A percentile compares a stretch with the other conserved stretches of the same genome.
These are phyloP conservation scores for Mortierella sp. DNA, from an alignment of 371 early-diverging fungal species.

Conservation along the genomic window DNA sequence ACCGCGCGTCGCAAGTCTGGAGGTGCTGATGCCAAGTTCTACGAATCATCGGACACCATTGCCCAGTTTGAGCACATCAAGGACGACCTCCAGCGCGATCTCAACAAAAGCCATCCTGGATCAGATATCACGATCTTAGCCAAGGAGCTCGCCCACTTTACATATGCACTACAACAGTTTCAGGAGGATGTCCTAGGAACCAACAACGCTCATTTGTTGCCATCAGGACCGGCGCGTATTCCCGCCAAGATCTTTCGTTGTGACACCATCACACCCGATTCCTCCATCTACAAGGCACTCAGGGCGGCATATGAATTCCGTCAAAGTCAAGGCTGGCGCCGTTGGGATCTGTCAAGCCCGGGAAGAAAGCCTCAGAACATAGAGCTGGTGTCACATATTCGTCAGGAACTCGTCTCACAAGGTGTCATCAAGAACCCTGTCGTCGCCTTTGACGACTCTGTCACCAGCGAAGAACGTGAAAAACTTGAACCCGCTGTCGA, in stretches of 20 bases:
- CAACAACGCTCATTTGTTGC: constrained; percentile 28
- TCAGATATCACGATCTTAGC: constrained; percentile 56
- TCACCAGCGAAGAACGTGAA: constrained; percentile 56
- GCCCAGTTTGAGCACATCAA: constrained; percentile 59
- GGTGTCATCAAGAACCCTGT: constrained; percentile 56
- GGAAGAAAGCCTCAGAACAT: constrained; percentile 56
- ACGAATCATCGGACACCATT: constrained; percentile 56
- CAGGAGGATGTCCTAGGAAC: constrained; percentile 71
- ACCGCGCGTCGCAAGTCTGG: constrained; percentile 48
- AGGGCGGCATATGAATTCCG: constrained; percentile 64
- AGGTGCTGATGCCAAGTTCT: constrained; percentile 53
- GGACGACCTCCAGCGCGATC: constrained; percentile 56
- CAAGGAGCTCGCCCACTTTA: constrained; percentile 65
- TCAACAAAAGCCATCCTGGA: constrained; percentile 51
- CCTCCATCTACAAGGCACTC: constrained; percentile 63
- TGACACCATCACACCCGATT: constrained; percentile 46
- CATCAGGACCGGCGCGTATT: constrained; percentile 59
- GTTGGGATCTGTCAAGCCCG: constrained; percentile 67
- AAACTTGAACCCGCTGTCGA: constrained; percentile 55
- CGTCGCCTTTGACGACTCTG: constrained; percentile 62
- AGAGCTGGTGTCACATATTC: constrained; percentile 61
- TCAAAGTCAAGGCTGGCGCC: constrained; percentile 56
- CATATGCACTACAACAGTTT: constrained; percentile 69
- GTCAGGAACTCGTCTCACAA: constrained; percentile 50
- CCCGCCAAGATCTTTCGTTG: constrained; percentile 71